Evolutionary conservation across 768 basidiomycete species (phyloP), one percentile per base, ranked within the genome.

Genomic region (Grammothele lineata): DNA sequence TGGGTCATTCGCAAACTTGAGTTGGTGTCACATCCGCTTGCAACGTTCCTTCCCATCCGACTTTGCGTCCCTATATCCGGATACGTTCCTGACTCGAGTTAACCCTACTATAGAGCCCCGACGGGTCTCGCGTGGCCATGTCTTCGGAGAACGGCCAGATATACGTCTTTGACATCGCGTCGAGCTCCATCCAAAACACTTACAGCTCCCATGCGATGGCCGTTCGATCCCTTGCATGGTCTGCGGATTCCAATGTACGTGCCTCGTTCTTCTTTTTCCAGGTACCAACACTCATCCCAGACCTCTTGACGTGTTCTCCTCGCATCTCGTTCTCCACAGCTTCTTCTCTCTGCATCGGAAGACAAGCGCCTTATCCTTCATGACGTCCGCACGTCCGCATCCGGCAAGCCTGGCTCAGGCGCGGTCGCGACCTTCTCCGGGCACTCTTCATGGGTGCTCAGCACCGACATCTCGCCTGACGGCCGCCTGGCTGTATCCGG

Each of bases 191-290:
- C 36, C 66, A 75, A 0, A 72, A 80, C 3, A 88, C 85, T 2
- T 94, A 84, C 65, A 81, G 83, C 4, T 89, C 90, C 3, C 93
- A 97, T 63, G 92, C 90, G 9, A 91, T 92, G 84, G 77, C 83
- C 37, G 90, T 93, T 7, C 83, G 93, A 30, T 85, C 87, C 0
- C 65, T 96, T 3, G 78, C 87, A 7, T 97, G 93, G 93, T 92
- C 91, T 9, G 76, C 81, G 40, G 93, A 96, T 63, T 87, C 86
- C 1, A 88, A 81, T 64, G 92, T 94, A 61, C 50, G 81, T n/a
- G 71, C 19, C 7, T 15, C 30, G 42, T 23, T 2, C 37, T 22
- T 14, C 24, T 15, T 41, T 36, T 6, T 17, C 35, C 35, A n/a
- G n/a, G 6, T 9, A 6, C 35, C 18, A 7, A 36, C 15, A n/a